Conservation (phyloP, 768 basidiomycete species). For the Mycena polygramma region DNA sequence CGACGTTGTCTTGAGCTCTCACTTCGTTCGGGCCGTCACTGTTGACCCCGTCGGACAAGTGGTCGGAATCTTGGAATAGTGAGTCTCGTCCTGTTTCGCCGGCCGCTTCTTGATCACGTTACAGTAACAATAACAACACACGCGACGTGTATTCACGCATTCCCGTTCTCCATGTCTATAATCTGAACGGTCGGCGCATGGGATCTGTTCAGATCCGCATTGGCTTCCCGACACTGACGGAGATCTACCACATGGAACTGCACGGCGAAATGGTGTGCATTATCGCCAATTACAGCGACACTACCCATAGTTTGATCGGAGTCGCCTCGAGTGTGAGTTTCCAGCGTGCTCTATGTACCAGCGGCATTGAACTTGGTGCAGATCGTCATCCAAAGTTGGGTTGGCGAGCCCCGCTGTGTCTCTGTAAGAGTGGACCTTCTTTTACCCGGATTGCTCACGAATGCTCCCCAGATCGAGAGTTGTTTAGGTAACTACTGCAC, state of each 20-base stretch:
- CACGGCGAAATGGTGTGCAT: conserved; percentile 28
- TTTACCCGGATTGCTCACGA: background rate
- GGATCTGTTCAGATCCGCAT: background rate
- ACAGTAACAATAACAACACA: conserved; percentile 6
- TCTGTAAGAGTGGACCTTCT: background rate
- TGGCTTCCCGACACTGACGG: background rate
- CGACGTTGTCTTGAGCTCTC: background rate
- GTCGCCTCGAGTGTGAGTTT: background rate
- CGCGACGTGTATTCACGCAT: background rate
- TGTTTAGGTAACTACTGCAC: background rate
- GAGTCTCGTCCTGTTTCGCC: background rate
- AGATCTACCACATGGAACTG: conserved; percentile 29
- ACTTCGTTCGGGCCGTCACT: conserved; percentile 24
- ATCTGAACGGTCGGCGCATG: conserved; percentile 1
- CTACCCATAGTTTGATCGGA: background rate
- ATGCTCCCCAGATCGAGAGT: background rate
- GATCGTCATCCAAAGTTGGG: conserved; percentile 13
- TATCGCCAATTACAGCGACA: background rate
- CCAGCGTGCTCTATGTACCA: too few species aligned
- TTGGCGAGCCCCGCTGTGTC: background rate
- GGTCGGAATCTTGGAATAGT: conserved; percentile 25
- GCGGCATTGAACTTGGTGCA: too few species aligned
- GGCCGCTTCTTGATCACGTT: background rate
- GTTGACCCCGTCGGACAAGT: conserved; percentile 21
- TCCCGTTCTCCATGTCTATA: conserved; percentile 19